These are phyloP conservation scores for Diaporthe velutina DNA, from an alignment of 2,329 filamentous ascomycete species.

Conservation along the genomic window DNA sequence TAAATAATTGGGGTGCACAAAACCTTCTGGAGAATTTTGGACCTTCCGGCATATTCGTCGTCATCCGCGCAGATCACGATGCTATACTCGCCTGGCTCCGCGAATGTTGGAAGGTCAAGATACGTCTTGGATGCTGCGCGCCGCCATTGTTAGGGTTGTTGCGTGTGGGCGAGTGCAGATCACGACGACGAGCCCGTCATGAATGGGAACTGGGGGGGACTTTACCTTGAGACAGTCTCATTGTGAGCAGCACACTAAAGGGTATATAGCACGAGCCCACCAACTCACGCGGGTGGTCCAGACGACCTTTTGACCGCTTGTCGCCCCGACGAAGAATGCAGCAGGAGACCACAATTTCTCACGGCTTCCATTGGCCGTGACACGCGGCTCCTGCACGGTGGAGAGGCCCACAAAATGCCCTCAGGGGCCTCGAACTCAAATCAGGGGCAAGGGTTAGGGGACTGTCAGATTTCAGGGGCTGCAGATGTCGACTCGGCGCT, in stretches of 20 bases:
- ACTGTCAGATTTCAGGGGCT: slow-evolving; percentile 31
- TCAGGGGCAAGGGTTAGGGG: slow-evolving; percentile 30
- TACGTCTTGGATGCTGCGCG: slow-evolving; percentile 39
- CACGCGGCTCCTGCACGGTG: slow-evolving; percentile 32
- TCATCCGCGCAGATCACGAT: slow-evolving; percentile 39
- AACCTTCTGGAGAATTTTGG: slow-evolving; percentile 39
- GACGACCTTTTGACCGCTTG: slow-evolving; percentile 39
- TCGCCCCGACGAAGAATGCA: slow-evolving; percentile 35
- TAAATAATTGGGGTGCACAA: slow-evolving; percentile 2
- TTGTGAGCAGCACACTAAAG: slow-evolving; percentile 37
- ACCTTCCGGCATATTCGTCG: slow-evolving; percentile 40
- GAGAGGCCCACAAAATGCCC: slow-evolving; percentile 30
- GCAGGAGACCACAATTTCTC: slow-evolving; percentile 35
- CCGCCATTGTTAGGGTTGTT: slow-evolving; percentile 35
- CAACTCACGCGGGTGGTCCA: slow-evolving; percentile 34
- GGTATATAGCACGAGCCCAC: slow-evolving; percentile 38
- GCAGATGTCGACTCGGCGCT: not conserved
- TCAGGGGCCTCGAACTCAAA: slow-evolving; percentile 26
- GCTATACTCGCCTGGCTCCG: slow-evolving; percentile 39
- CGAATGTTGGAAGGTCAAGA: slow-evolving; percentile 39
- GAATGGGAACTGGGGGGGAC: not conserved
- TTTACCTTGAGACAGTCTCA: slow-evolving; percentile 40
- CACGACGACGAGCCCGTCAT: not conserved
- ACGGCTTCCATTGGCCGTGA: slow-evolving; percentile 33
- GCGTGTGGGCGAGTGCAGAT: slow-evolving; percentile 1